phyloP scores from a whole-genome alignment of 306 rosid species.

The Arachis hypogaea region DNA sequence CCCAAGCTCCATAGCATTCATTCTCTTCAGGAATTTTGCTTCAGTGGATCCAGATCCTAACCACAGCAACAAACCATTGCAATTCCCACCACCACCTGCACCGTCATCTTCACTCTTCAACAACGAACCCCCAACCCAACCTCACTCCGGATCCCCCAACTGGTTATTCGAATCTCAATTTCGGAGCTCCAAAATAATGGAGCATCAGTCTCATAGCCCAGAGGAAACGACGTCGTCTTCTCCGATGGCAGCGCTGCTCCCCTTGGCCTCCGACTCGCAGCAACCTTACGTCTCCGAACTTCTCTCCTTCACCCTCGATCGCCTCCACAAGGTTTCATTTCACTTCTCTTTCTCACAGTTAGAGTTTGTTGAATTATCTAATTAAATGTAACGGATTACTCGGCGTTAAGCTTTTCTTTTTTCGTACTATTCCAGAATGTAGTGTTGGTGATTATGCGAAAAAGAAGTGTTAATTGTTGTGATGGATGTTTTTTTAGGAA shows the following conservation, averaged over 20 bases:
- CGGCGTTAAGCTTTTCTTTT: no score
- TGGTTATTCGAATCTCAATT: not conserved
- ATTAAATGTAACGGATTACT: no score
- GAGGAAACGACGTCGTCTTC: constrained; percentile 24
- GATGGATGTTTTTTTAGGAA: constrained; percentile 47
- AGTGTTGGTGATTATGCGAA: no score
- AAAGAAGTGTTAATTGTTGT: no score
- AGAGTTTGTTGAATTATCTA: no score
- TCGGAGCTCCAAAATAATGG: constrained; percentile 40
- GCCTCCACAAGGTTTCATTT: constrained; percentile 69
- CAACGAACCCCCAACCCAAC: no score
- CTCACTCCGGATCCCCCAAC: not conserved
- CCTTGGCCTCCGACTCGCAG: constrained; percentile 81
- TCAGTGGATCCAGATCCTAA: not conserved
- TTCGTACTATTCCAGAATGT: no score
- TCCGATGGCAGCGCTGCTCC: constrained; percentile 55
- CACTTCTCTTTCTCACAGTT: not conserved
- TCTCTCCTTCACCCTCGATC: constrained; percentile 95
- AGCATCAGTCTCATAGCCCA: constrained; percentile 43
- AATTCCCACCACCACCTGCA: not conserved
- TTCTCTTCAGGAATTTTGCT: no score
- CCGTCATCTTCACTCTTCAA: not conserved
- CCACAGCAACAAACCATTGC: not conserved
- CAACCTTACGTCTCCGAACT: constrained; percentile 98
- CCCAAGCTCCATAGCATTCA: no score